phyloP scores from a whole-genome alignment of 345 rosid genomes.

The Clarkia xantiana region DNA sequence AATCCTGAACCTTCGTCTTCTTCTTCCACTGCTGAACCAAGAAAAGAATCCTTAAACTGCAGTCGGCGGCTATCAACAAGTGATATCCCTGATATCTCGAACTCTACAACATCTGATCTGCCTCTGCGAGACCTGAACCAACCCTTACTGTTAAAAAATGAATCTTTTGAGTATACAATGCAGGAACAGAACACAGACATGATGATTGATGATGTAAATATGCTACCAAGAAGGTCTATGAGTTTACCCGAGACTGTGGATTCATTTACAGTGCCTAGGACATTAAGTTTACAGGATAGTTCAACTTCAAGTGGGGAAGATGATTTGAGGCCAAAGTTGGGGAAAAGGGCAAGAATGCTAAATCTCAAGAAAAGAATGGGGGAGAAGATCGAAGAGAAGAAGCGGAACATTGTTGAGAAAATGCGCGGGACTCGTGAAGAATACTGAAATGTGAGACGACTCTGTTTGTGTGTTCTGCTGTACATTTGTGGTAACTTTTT shows the following conservation, averaged over 20 bases:
- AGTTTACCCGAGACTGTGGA: no score
- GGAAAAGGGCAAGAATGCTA: conserved; percentile 63
- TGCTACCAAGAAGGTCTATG: no score
- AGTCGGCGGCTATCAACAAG: conserved; percentile 17
- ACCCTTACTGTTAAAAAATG: conserved; percentile 33
- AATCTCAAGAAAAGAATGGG: conserved; percentile 80
- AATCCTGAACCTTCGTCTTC: conserved; percentile 45
- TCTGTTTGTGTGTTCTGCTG: no score
- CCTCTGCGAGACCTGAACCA: conserved; percentile 35
- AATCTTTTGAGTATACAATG: conserved; percentile 16
- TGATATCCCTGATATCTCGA: conserved; percentile 11
- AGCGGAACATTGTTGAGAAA: conserved; percentile 75
- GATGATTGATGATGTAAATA: no score
- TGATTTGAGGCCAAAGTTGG: conserved; percentile 35
- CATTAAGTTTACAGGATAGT: background rate
- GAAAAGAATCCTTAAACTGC: conserved; percentile 8
- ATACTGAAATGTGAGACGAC: background rate
- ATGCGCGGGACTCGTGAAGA: conserved; percentile 45
- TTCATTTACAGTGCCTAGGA: conserved; percentile 10
- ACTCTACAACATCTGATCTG: conserved; percentile 13
- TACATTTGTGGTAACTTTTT: no score
- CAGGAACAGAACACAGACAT: conserved; percentile 10
- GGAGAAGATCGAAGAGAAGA: conserved; percentile 79
- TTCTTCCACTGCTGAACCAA: conserved; percentile 20
- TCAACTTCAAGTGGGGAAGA: conserved; percentile 24